phyloP scores from a whole-genome alignment of 345 rosid genomes.

The Raphanus sativus region DNA sequence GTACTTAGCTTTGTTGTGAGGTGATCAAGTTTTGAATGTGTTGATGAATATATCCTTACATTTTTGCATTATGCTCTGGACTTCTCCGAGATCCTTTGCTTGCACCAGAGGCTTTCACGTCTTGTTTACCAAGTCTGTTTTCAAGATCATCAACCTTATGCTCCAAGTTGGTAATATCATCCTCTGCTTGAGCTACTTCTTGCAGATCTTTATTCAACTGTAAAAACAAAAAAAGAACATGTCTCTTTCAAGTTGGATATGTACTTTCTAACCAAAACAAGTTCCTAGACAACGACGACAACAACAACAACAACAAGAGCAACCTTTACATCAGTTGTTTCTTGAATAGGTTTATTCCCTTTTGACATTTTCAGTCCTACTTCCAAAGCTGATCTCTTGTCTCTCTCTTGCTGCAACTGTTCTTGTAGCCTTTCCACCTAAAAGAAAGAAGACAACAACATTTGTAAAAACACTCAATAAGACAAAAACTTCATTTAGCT shows the following conservation, averaged over 20 bases:
- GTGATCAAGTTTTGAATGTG: background rate
- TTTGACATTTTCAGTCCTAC: slow-evolving; percentile 51
- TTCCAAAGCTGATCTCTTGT: slow-evolving; percentile 61
- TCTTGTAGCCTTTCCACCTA: slow-evolving; percentile 85
- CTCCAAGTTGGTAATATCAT: slow-evolving; percentile 57
- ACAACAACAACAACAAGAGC: no score
- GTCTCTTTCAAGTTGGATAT: slow-evolving; percentile 27
- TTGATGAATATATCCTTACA: slow-evolving; percentile 40
- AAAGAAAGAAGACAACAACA: background rate
- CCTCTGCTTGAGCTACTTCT: slow-evolving; percentile 65
- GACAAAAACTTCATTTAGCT: slow-evolving; percentile 12
- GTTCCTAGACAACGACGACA: background rate
- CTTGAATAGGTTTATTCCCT: slow-evolving; percentile 42
- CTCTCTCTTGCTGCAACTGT: slow-evolving; percentile 72
- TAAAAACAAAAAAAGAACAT: background rate
- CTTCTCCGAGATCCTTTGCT: slow-evolving; percentile 31
- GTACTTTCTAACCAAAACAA: slow-evolving; percentile 20
- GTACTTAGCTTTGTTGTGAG: slow-evolving; percentile 11
- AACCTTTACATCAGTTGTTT: slow-evolving; percentile 61
- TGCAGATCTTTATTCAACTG: slow-evolving; percentile 63
- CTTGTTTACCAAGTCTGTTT: slow-evolving; percentile 49
- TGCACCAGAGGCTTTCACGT: slow-evolving; percentile 43
- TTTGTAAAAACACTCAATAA: background rate
- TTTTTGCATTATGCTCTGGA: slow-evolving; percentile 41
- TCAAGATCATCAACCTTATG: slow-evolving; percentile 64